Conservation (phyloP, 345 rosid genomes). For the Eucalyptus cladocalyx region DNA sequence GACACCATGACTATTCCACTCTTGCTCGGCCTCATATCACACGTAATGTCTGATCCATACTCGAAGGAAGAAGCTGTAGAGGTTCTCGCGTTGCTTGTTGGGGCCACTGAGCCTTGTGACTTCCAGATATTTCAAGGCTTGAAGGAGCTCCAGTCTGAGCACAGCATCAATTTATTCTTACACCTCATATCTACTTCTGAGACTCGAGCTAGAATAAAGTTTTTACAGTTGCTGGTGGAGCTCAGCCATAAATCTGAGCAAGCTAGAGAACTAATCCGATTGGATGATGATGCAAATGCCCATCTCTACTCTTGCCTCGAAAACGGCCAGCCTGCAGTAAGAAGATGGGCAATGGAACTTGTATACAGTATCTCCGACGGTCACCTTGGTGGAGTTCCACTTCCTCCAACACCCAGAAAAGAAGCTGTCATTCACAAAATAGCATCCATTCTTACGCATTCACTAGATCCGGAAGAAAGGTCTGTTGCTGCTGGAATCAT, state of each 20-base stretch:
- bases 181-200: conserved; percentile 7
- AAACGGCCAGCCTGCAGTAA: conserved; percentile 1
- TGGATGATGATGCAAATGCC: conserved; percentile 4
- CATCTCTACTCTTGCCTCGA: conserved; percentile 27
- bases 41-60: conserved; percentile 10
- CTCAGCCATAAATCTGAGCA: conserved; percentile 26
- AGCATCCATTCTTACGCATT: conserved; percentile 12
- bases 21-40: conserved; percentile 17
- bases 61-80: conserved; percentile 29
- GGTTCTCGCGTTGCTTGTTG: conserved; percentile 22
- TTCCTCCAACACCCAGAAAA: conserved; percentile 29
- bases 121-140: conserved; percentile 20
- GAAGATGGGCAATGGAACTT: conserved; percentile 31
- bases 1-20: conserved; percentile 21
- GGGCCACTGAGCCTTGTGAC: conserved; percentile 10
- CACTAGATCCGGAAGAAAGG: conserved; percentile 29
- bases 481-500: conserved; percentile 37
- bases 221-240: conserved; percentile 29
- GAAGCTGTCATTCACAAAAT: conserved; percentile 25
- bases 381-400: conserved; percentile 21
- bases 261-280: conserved; percentile 14
- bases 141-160: conserved; percentile 33
- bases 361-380: conserved; percentile 23
- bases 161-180: conserved; percentile 27
- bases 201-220: conserved; percentile 14